Percentiles rank a stretch among this genome's conserved stretches.
Conservation (phyloP, 495 filamentous ascomycete genomes). For the Aspergillus diversus region DNA sequence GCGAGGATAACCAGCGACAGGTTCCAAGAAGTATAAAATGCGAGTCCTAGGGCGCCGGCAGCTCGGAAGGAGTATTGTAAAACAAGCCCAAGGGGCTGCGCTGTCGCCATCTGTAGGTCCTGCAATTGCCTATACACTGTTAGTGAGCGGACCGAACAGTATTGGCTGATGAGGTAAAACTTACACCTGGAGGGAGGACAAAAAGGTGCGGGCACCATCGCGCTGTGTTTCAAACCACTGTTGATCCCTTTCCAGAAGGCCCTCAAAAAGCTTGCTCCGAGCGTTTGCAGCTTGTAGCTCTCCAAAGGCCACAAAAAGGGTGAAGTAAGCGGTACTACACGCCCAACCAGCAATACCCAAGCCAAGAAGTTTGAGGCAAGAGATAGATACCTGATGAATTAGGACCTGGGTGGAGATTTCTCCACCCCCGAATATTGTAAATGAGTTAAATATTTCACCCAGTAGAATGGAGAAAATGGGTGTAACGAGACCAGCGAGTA, state of each 20-base stretch:
- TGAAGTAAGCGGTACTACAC: constrained; percentile 64
- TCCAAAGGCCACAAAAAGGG: constrained; percentile 72
- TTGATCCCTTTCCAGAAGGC: constrained; percentile 71
- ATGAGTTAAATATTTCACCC: constrained; percentile 74
- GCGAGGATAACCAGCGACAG: constrained; percentile 82
- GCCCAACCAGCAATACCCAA: constrained; percentile 69
- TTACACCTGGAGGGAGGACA: constrained; percentile 76
- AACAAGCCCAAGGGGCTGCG: constrained; percentile 74
- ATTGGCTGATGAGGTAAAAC: constrained; percentile 18
- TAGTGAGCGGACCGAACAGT: neutral
- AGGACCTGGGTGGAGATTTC: constrained; percentile 52
- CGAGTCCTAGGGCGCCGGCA: constrained; percentile 65
- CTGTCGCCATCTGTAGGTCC: constrained; percentile 80
- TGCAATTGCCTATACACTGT: constrained; percentile 66
- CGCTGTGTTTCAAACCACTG: constrained; percentile 79
- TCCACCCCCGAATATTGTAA: constrained; percentile 67
- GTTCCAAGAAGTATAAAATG: constrained; percentile 80
- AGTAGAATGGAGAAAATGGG: constrained; percentile 71
- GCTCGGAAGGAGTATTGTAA: constrained; percentile 64
- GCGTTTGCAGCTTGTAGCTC: constrained; percentile 75
- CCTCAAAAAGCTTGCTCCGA: constrained; percentile 65
- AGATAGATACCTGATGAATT: constrained; percentile 56
- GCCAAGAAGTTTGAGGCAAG: constrained; percentile 59
- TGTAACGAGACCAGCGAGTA: constrained; percentile 63
- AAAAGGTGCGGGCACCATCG: constrained; percentile 72